Evolutionary conservation across 768 basidiomycete species (phyloP), one percentile per base, ranked within the genome.

Genomic region (Amylocystis lapponica): DNA sequence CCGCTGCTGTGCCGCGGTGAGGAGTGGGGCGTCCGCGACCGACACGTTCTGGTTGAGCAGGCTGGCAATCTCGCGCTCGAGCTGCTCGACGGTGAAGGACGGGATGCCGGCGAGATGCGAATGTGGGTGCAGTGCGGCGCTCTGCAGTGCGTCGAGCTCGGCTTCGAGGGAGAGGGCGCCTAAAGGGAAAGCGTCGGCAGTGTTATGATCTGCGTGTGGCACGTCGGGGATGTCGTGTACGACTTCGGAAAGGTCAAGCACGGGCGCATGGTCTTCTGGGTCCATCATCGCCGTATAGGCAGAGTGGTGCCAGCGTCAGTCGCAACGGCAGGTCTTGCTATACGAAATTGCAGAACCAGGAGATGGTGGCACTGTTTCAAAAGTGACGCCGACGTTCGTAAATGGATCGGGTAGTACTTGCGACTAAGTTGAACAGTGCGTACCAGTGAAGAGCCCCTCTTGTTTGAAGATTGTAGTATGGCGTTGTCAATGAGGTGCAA

Each of bases 211-310:
- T 35, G 67, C 64, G 50, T 80, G 78, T 53, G 83, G 76, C 59
- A 72, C 78, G 19, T 86, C 73, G 23, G 81, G 73, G 44, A 86
- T 83, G 59, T 88, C 86, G 62, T 87, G 83, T 34, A 89, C 84
- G 63, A 89, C 86, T 65, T 89, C 86, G 35, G 86, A 88, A 53
- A 89, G 77, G 57, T 79, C 76, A 49, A 89, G 75, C 50, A 78
- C 75, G 48, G 76, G 76, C 27, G 63, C 69, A 35, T 56, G 65
- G 58, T 81, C 78, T 59, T 81, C 79, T 62, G 75, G 58, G 40
- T 70, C 66, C 68, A 73, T 72, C 45, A 46, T 45, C n/a, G n/a
- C n/a, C n/a, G n/a, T n/a, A n/a, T n/a, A n/a, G n/a, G n/a, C n/a
- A n/a, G n/a, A n/a, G n/a, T n/a, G n/a, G n/a, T n/a, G n/a, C n/a